Evolutionary conservation across 805 yeast genomes (phyloP).

Genomic region (Trichomonascus vanleenenianus): DNA sequence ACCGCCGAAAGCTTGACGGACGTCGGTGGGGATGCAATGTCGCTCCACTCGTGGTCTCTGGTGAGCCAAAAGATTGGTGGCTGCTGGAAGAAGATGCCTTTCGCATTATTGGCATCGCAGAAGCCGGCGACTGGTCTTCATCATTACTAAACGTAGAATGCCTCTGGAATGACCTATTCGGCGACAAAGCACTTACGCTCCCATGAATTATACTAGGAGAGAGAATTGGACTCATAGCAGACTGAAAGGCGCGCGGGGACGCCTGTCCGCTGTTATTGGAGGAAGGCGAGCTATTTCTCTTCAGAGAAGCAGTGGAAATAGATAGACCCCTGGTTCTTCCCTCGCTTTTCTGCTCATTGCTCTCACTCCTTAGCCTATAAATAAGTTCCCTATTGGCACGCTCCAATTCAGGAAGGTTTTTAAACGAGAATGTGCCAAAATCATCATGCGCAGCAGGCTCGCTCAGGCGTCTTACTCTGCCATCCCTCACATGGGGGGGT

Average conservation of each 20-base stretch:
- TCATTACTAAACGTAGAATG: neutral
- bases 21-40: neutral
- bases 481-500: conserved; percentile 54
- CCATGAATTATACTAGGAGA: too few relatives aligned
- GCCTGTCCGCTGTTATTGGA: neutral
- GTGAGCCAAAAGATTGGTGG: neutral
- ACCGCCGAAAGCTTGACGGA: conserved; percentile 8
- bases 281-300: neutral
- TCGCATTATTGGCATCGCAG: conserved; percentile 1
- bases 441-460: conserved; percentile 52
- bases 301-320: conserved; percentile 27
- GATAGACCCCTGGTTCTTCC: conserved; percentile 31
- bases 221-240: too few relatives aligned
- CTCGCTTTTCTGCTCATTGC: conserved; percentile 44
- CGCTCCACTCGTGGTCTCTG: neutral
- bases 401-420: conserved; percentile 84
- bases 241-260: too few relatives aligned
- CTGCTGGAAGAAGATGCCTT: neutral
- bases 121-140: neutral
- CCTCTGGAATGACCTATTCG: too few relatives aligned
- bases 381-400: conserved; percentile 91
- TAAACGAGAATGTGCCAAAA: conserved; percentile 88
- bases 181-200: too few relatives aligned
- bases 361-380: conserved; percentile 78
- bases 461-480: conserved; percentile 58